phyloP scores from a whole-genome alignment of 1,139 yeast genomes.

The Suhomyces atakaporum region DNA sequence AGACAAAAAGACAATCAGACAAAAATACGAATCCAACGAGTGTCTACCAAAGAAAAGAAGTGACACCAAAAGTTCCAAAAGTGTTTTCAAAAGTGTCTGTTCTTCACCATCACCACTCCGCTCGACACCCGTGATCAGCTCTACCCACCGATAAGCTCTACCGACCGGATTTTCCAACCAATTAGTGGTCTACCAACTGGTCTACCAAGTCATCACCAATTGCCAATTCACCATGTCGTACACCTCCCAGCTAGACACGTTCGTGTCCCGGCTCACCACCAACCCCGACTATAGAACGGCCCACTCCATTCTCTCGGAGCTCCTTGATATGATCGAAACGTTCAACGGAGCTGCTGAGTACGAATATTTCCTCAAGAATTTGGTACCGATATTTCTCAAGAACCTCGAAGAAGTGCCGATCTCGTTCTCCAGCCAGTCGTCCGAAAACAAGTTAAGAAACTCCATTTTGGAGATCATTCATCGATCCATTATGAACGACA shows the following conservation, averaged over 20 bases:
- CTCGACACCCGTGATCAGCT: no score
- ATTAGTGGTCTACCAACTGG: no score
- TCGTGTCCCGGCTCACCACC: slow-evolving; percentile 60
- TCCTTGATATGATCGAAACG: slow-evolving; percentile 82
- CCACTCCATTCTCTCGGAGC: slow-evolving; percentile 71
- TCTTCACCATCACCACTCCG: no score
- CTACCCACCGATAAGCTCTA: no score
- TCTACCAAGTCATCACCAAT: no score
- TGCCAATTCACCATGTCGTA: no score
- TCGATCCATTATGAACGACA: slow-evolving; percentile 80
- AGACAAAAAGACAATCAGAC: no score
- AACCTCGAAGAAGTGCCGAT: slow-evolving; percentile 70
- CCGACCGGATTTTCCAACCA: no score
- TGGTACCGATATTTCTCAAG: slow-evolving; percentile 63
- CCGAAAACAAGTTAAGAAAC: slow-evolving; percentile 75
- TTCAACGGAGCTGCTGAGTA: slow-evolving; percentile 80
- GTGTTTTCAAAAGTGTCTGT: no score
- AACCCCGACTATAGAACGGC: slow-evolving; percentile 58
- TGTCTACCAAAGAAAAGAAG: no score
- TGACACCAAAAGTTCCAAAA: no score
- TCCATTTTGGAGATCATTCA: slow-evolving; percentile 78
- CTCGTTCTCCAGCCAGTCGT: slow-evolving; percentile 61
- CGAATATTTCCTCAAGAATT: slow-evolving; percentile 61
- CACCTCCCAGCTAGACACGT: slow-evolving; percentile 56
- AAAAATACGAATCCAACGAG: no score